These are phyloP conservation scores for Cordyceps militaris DNA, from an alignment of 2,329 filamentous ascomycete species.

Conservation along the genomic window DNA sequence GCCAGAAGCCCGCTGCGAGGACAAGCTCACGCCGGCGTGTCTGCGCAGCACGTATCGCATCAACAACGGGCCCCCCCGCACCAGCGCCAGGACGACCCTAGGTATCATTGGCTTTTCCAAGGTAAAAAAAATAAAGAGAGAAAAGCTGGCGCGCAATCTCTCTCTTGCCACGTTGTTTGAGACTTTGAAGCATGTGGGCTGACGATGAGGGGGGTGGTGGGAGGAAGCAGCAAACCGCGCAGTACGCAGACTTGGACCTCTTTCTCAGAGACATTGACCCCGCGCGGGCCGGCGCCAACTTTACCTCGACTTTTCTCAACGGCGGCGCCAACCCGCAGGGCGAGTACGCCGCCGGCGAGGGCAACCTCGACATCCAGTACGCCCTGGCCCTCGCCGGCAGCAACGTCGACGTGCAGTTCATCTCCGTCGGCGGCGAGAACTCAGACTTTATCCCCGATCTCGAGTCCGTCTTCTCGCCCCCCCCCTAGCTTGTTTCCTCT, in stretches of 20 bases:
- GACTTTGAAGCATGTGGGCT: too few relatives aligned
- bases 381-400: conserved; percentile 28
- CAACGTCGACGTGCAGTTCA: conserved; percentile 28
- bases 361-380: conserved; percentile 33
- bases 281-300: conserved; percentile 43
- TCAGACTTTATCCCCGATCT: conserved; percentile 26
- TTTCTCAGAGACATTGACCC: conserved; percentile 51
- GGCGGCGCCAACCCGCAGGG: conserved; percentile 46
- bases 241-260: conserved; percentile 45
- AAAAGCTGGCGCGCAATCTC: neutral
- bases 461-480: conserved; percentile 24
- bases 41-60: conserved; percentile 39
- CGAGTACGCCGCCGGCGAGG: conserved; percentile 27
- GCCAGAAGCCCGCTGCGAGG: too few relatives aligned
- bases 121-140: too few relatives aligned
- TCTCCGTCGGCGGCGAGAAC: conserved; percentile 26
- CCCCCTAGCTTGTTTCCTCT: neutral
- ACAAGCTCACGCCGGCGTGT: conserved; percentile 36
- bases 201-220: too few relatives aligned
- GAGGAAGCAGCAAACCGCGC: conserved; percentile 43
- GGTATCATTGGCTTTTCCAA: conserved; percentile 48
- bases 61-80: conserved; percentile 39
- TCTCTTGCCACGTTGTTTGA: neutral
- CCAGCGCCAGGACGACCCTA: conserved; percentile 55
- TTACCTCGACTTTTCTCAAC: conserved; percentile 51